Percentiles rank a stretch among this genome's conserved stretches.
These are phyloP conservation scores for Penicillium sp. DNA, from an alignment of 2,329 filamentous ascomycete species.

Conservation along the genomic window DNA sequence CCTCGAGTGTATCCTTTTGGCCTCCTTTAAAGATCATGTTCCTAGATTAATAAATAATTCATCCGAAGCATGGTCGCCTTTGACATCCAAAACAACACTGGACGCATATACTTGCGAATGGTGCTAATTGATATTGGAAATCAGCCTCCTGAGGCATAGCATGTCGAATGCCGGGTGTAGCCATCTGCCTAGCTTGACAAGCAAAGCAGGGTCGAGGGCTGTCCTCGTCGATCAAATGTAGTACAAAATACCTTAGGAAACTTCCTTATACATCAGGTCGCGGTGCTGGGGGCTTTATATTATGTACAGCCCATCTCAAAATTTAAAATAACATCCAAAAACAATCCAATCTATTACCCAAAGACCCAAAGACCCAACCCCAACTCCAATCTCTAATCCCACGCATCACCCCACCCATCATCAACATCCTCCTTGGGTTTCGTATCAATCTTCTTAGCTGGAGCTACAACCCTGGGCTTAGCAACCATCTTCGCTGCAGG, in stretches of 20 bases:
- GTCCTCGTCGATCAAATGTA: neutral
- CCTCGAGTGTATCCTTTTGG: neutral
- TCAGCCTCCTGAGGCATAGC: too few species aligned
- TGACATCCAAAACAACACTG: too few species aligned
- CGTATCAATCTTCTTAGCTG: constrained; percentile 71
- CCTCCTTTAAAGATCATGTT: neutral
- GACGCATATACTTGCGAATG: too few species aligned
- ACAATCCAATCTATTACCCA: neutral
- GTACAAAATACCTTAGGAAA: neutral
- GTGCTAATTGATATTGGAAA: too few species aligned
- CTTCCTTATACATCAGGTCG: neutral
- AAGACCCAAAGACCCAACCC: too few species aligned
- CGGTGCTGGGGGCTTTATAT: neutral
- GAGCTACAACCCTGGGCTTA: constrained; percentile 56
- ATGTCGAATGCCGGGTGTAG: too few species aligned
- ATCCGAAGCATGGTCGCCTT: neutral
- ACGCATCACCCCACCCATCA: constrained; percentile 57
- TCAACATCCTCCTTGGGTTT: constrained; percentile 60
- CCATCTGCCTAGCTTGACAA: too few species aligned
- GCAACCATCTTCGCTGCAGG: constrained; percentile 47
- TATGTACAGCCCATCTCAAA: neutral
- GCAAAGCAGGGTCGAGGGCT: too few species aligned
- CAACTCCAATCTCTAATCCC: constrained; percentile 44
- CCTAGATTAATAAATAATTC: neutral
- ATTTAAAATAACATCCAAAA: neutral